Percentiles rank a stretch among this genome's conserved stretches.
phyloP scores from a whole-genome alignment of 805 yeast species.

The Yamadazyma sp. region DNA sequence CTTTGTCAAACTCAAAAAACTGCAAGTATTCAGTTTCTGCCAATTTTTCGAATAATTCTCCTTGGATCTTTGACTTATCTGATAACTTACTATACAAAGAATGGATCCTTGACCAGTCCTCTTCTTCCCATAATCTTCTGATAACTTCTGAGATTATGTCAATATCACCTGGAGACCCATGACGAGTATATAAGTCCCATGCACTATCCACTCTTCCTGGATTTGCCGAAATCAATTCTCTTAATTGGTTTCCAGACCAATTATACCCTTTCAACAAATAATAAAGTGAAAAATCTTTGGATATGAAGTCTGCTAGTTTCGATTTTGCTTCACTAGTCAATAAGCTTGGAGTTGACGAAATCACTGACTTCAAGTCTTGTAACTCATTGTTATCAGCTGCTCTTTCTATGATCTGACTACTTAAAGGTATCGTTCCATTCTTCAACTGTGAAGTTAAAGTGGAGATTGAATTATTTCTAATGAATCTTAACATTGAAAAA shows the following conservation, averaged over 20 bases:
- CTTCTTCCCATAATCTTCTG: conserved; percentile 37
- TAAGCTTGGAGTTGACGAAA: conserved; percentile 10
- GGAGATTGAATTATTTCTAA: conserved; percentile 11
- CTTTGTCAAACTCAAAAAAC: conserved; percentile 8
- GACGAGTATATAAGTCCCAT: conserved; percentile 43
- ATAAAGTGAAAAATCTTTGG: conserved; percentile 26
- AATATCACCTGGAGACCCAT: conserved; percentile 15
- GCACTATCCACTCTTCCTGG: conserved; percentile 54
- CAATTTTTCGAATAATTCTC: conserved; percentile 7
- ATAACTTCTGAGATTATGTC: conserved; percentile 25
- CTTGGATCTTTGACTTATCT: background rate
- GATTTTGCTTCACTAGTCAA: conserved; percentile 10
- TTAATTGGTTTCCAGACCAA: conserved; percentile 14
- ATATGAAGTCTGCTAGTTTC: conserved; percentile 18
- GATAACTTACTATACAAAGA: conserved; percentile 5
- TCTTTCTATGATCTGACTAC: conserved; percentile 7
- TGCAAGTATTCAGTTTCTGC: conserved; percentile 1
- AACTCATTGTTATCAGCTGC: conserved; percentile 10
- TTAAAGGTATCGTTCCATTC: conserved; percentile 8
- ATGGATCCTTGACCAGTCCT: conserved; percentile 16
- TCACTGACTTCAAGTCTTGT: conserved; percentile 12
- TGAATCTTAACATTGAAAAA: conserved; percentile 3
- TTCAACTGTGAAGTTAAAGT: conserved; percentile 5
- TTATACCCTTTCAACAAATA: conserved; percentile 18
- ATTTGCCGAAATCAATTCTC: conserved; percentile 35